These are phyloP conservation scores for Penicillium salamii DNA, from an alignment of 495 filamentous ascomycete species.

Conservation along the genomic window DNA sequence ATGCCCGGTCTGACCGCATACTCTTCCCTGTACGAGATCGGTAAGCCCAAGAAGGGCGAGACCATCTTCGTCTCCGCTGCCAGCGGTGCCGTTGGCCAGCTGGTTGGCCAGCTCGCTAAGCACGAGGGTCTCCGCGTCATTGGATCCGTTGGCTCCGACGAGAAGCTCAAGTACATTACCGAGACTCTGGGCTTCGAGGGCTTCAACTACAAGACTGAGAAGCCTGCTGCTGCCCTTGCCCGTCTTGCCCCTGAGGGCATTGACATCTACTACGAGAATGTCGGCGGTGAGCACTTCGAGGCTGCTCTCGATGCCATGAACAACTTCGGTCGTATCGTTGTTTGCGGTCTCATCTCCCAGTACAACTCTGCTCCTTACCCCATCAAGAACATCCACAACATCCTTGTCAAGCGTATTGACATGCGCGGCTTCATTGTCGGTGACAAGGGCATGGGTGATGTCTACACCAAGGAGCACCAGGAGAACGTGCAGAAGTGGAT, in stretches of 20 bases:
- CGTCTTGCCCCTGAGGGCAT: slow-evolving; percentile 79
- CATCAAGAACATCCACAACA: slow-evolving; percentile 59
- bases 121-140: slow-evolving; percentile 83
- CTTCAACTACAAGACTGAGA: slow-evolving; percentile 78
- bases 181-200: slow-evolving; percentile 68
- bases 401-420: slow-evolving; percentile 56
- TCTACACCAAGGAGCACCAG: slow-evolving; percentile 74
- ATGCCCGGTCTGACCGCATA: slow-evolving; percentile 90
- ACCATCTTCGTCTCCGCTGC: slow-evolving; percentile 84
- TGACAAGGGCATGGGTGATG: slow-evolving; percentile 63
- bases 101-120: slow-evolving; percentile 85
- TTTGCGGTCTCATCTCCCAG: slow-evolving; percentile 70
- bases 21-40: slow-evolving; percentile 76
- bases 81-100: slow-evolving; percentile 77
- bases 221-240: slow-evolving; percentile 63
- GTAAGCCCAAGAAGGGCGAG: slow-evolving; percentile 81
- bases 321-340: slow-evolving; percentile 64
- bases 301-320: slow-evolving; percentile 72
- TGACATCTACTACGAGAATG: slow-evolving; percentile 96
- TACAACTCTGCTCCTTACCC: slow-evolving; percentile 73
- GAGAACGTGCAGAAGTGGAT: slow-evolving; percentile 83
- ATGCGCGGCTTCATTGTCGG: slow-evolving; percentile 78
- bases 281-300: slow-evolving; percentile 84
- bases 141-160: slow-evolving; percentile 67
- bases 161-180: slow-evolving; percentile 65